Evolutionary conservation across 306 rosid species (phyloP), one percentile per base, ranked within the genome.

Genomic region (Arachis hypogaea): DNA sequence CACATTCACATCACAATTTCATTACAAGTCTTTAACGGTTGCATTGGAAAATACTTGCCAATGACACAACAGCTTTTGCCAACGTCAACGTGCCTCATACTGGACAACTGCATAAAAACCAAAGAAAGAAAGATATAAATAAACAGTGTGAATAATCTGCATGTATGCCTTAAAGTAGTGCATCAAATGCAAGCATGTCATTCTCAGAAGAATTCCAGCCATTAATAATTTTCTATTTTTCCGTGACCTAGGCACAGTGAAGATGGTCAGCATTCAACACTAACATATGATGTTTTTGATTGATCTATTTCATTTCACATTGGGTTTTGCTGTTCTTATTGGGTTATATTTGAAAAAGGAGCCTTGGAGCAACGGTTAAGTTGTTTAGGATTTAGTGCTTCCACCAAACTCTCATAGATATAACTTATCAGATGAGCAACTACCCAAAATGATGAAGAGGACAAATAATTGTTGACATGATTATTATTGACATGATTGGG

Each of bases 61-160:
- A 58, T 12, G 55, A 30, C 4, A 11, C 29, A 8, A 28, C 68
- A 63, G 40, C 36, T 60, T 62, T 61, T 69, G 72, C 1, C 1
- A 22, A 22, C 28, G 28, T 82, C 69, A 77, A 14, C 82, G 85
- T 16, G 85, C 82, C 66, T 82, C 85, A 40, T 82, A 82, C 69
- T 82, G 82, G 60, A 82, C 85, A 77, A 82, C 85, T 82, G 82
- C 85, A 68, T 22, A 61, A 58, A 77, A 49, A 65, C 5, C 64
- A 59, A 54, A 11, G 61, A 54, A 2, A 3, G 3, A 33, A 16
- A 36, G 38, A 33, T 33, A 4, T 22, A 12, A 11, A 1, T 47
- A 12, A 81, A 46, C 50, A 64, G 11, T 14, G 43, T 1, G 29
- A 7, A 75, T 55, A 43, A 22, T 1, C 28, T 22, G 28, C 28